Evolutionary conservation across 73 alveolate genomes (phyloP).

Genomic region (Tetrahymena malaccensis): DNA sequence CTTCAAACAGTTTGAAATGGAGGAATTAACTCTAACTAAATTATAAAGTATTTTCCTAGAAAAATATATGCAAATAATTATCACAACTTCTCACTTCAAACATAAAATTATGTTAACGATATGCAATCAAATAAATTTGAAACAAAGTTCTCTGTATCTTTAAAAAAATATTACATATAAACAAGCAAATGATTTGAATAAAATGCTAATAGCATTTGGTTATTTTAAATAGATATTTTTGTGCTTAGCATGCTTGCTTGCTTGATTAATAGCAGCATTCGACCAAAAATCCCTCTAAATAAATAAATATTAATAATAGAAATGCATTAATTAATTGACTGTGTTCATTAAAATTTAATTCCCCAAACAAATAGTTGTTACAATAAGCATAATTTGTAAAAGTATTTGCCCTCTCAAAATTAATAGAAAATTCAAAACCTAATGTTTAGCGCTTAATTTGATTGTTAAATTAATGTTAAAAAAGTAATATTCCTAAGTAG

Average conservation of each 20-base stretch:
- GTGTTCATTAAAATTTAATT: no score
- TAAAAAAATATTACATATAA: neutral
- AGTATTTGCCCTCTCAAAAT: neutral
- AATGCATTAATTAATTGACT: no score
- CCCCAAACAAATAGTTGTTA: neutral
- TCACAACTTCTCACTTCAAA: neutral
- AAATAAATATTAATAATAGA: neutral
- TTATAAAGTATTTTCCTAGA: neutral
- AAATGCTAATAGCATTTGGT: neutral
- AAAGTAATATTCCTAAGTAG: neutral
- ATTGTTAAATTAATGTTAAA: neutral
- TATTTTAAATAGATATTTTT: neutral
- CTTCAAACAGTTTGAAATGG: neutral
- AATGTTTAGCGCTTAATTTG: neutral
- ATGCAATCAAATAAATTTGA: neutral
- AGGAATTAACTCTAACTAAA: neutral
- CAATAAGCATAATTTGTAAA: no score
- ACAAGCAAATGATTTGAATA: neutral
- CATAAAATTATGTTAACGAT: neutral
- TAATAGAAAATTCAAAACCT: neutral
- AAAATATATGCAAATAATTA: neutral
- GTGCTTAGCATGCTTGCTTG: no score
- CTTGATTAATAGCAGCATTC: neutral
- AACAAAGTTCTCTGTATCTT: neutral
- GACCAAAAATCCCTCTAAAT: no score